Conservation (phyloP, 2,329 filamentous ascomycete genomes). For the Colletotrichum lupini region DNA sequence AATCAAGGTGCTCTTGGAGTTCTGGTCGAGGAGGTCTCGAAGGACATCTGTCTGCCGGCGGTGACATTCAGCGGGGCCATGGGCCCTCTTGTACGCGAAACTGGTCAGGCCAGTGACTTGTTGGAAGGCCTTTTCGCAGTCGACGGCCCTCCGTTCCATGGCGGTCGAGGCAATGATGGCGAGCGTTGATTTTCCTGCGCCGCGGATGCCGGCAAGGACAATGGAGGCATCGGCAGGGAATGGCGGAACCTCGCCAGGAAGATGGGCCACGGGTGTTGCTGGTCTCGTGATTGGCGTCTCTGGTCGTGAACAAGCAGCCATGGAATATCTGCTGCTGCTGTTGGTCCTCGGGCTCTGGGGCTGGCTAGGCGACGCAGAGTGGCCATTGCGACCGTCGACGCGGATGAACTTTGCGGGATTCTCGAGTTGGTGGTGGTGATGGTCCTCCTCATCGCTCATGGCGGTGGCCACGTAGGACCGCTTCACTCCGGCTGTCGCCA, state of each 20-base stretch:
- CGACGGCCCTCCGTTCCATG: slow-evolving; percentile 74
- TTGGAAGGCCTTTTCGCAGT: slow-evolving; percentile 76
- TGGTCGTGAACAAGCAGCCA: slow-evolving; percentile 27
- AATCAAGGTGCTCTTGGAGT: slow-evolving; percentile 72
- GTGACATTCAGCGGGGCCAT: slow-evolving; percentile 72
- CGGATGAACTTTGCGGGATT: slow-evolving; percentile 27
- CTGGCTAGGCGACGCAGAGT: slow-evolving; percentile 15
- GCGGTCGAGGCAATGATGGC: slow-evolving; percentile 80
- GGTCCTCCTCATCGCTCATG: slow-evolving; percentile 42
- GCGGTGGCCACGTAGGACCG: slow-evolving; percentile 50
- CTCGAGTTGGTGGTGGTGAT: slow-evolving; percentile 34
- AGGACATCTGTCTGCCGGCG: slow-evolving; percentile 72
- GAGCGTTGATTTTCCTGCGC: slow-evolving; percentile 80
- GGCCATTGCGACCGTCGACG: slow-evolving; percentile 24
- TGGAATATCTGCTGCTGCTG: slow-evolving; percentile 27
- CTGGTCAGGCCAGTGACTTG: slow-evolving; percentile 71
- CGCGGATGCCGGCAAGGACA: slow-evolving; percentile 77
- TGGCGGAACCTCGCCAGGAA: slow-evolving; percentile 28
- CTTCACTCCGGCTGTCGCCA: slow-evolving; percentile 53
- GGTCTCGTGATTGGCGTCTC: slow-evolving; percentile 27
- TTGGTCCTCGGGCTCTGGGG: slow-evolving; percentile 33
- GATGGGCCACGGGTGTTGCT: slow-evolving; percentile 21
- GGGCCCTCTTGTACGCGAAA: slow-evolving; percentile 70
- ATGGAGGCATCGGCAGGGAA: slow-evolving; percentile 70
- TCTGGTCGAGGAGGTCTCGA: slow-evolving; percentile 66